These are phyloP conservation scores for Colletotrichum eleusines DNA, from an alignment of 2,329 filamentous ascomycete genomes.

Conservation along the genomic window DNA sequence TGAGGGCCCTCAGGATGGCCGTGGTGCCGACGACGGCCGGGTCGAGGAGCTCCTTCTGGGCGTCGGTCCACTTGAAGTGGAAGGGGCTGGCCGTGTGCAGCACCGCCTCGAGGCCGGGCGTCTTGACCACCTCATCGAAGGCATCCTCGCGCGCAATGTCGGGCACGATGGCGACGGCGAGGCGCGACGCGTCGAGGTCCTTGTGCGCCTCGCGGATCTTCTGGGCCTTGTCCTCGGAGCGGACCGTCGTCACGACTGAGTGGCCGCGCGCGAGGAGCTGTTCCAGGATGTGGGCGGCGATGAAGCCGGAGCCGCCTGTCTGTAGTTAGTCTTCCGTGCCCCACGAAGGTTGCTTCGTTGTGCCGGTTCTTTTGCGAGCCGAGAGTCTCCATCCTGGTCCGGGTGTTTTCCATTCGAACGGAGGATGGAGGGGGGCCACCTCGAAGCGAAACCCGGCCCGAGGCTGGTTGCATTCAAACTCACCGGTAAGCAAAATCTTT, in stretches of 20 bases:
- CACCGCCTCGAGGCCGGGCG: conserved; percentile 65
- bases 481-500: conserved; percentile 62
- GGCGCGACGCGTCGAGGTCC: conserved; percentile 55
- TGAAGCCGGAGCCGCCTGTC: conserved; percentile 64
- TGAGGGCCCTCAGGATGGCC: conserved; percentile 78
- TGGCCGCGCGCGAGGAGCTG: conserved; percentile 64
- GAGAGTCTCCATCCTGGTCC: neutral
- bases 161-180: conserved; percentile 73
- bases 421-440: neutral
- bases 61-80: conserved; percentile 65
- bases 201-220: conserved; percentile 64
- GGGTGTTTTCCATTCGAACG: neutral
- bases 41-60: conserved; percentile 66
- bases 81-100: conserved; percentile 73
- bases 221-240: conserved; percentile 65
- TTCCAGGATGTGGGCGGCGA: conserved; percentile 67
- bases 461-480: conserved; percentile 28
- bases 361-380: neutral
- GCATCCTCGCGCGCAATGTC: conserved; percentile 81
- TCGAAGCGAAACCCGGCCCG: neutral
- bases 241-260: conserved; percentile 67
- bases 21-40: conserved; percentile 72
- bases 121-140: conserved; percentile 74
- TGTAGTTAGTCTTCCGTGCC: neutral
- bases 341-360: neutral